Percentiles rank a stretch among this genome's conserved stretches.
Conservation (phyloP, 176 grass and related monocot genomes). For the Tillandsia fasciculata region DNA sequence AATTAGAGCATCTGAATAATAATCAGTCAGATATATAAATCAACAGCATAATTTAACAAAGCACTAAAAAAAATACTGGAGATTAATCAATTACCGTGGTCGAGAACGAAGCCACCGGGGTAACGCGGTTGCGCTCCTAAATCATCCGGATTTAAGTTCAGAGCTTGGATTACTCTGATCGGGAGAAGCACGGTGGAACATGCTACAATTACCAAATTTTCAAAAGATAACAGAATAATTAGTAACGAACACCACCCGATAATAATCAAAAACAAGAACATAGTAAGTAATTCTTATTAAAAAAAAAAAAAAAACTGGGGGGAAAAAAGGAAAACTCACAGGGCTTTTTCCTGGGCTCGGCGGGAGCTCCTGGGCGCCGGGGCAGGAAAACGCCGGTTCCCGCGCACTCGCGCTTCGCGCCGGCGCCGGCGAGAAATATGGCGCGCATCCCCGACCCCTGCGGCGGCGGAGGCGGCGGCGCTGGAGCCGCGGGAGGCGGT, state of each 20-base stretch:
- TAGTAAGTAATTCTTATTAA: too few relatives aligned
- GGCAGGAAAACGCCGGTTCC: conserved; percentile 37
- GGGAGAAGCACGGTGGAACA: conserved; percentile 30
- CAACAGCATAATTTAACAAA: not conserved
- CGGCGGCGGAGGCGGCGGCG: not conserved
- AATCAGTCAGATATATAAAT: not conserved
- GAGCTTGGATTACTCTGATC: conserved; percentile 21
- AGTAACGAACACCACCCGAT: not conserved
- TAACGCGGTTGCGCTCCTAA: conserved; percentile 5
- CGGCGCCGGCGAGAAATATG: conserved; percentile 13
- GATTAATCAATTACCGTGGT: conserved; percentile 5
- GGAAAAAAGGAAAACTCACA: not conserved
- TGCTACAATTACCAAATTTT: conserved; percentile 4
- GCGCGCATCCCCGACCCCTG: conserved; percentile 14
- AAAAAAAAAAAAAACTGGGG: too few relatives aligned
- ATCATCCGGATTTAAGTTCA: conserved; percentile 19
- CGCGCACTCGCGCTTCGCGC: conserved; percentile 13
- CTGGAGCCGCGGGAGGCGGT: not conserved
- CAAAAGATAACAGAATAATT: not conserved
- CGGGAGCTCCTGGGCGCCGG: not conserved
- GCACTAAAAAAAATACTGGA: not conserved
- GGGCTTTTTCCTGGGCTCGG: conserved; percentile 11
- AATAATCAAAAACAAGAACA: not conserved
- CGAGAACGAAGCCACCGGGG: conserved; percentile 19
- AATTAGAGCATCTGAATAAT: conserved; percentile 6